These are phyloP conservation scores for Biscogniauxia marginata DNA, from an alignment of 2,329 filamentous ascomycete species.

Conservation along the genomic window DNA sequence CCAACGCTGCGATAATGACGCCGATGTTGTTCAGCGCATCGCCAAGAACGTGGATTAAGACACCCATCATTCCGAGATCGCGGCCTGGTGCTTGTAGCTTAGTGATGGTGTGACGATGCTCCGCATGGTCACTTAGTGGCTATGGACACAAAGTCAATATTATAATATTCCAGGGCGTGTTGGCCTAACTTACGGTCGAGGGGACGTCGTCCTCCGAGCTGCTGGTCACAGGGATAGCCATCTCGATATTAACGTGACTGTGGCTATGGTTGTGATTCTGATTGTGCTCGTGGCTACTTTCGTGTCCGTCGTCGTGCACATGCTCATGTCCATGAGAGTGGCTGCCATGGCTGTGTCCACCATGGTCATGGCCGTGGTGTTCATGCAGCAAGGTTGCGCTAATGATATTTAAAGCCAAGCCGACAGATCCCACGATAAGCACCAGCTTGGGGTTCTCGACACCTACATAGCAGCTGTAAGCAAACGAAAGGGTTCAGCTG, in stretches of 20 bases:
- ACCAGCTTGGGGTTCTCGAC: conserved; percentile 65
- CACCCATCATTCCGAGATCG: conserved; percentile 71
- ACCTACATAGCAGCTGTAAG: conserved; percentile 38
- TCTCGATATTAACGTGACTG: conserved; percentile 30
- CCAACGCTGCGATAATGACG: conserved; percentile 66
- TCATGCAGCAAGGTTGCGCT: conserved; percentile 66
- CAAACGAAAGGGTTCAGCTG: background rate
- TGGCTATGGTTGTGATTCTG: conserved; percentile 27
- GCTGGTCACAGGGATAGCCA: conserved; percentile 19
- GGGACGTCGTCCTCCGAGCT: conserved; percentile 24
- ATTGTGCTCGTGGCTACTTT: conserved; percentile 42
- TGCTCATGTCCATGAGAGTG: conserved; percentile 6
- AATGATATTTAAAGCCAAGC: conserved; percentile 65
- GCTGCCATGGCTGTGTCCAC: conserved; percentile 14
- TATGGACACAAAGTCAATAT: conserved; percentile 12
- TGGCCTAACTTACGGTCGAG: conserved; percentile 21
- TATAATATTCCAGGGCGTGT: background rate
- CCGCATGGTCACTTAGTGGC: conserved; percentile 40
- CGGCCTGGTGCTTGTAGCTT: conserved; percentile 38
- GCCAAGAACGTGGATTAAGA: conserved; percentile 68
- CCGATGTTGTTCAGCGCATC: conserved; percentile 76
- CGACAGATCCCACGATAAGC: conserved; percentile 67
- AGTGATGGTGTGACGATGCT: conserved; percentile 47
- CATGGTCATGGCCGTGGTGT: conserved; percentile 36
- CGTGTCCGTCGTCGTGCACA: conserved; percentile 10